Base-by-base conservation (phyloP, 2,329 filamentous ascomycete genomes). In the Xylariaceae sp. region DNA sequence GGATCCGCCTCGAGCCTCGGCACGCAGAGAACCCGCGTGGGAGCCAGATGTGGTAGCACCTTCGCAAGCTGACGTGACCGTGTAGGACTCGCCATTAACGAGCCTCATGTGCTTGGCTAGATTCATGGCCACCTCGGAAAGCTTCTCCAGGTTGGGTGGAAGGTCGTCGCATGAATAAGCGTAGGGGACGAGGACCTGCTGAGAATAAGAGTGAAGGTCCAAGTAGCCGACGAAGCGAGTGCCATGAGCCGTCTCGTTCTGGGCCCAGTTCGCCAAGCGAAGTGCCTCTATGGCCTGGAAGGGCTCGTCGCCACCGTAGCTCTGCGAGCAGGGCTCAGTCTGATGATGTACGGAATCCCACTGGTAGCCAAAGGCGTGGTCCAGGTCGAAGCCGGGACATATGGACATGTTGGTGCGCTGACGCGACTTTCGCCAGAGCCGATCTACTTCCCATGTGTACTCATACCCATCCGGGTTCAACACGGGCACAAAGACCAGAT, bases 401-500 rank as follows among this genome's bases (percentile, higher is more conserved):
- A 92, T 92, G 14, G 83, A 81, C 51, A 95, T 77, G 51, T 78
- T 84, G 0, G 91, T 97, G 44, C 84, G 79, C 65, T 97, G 92
- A 43, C 90, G 78, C 50, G 94, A 95, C 72, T 97, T 99, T 62
- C 92, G 87, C 92, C 92, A 99, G 0, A 99, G 75, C 7, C 94
- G 85, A 67, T 99, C 92, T 1, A 82, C 82, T 52, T 91, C 83
- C 92, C 92, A 97, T 1, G 89, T 90, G 68, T 96, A 96, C 56
- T 90, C 86, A 64, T 96, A 95, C 30, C 94, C 94, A 66, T 99
- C 94, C 0, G 92, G 90, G 65, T 99, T 99, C 50, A 94, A 70
- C 0, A 89, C 89, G 0, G 94, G 94, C 19, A 97, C 79, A 59
- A 97, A 86, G 40, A 97, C 77, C 59, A 95, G 84, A 68, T 97